These are phyloP conservation scores for Calcarisporium arbuscula DNA, from an alignment of 2,329 filamentous ascomycete species.

Conservation along the genomic window DNA sequence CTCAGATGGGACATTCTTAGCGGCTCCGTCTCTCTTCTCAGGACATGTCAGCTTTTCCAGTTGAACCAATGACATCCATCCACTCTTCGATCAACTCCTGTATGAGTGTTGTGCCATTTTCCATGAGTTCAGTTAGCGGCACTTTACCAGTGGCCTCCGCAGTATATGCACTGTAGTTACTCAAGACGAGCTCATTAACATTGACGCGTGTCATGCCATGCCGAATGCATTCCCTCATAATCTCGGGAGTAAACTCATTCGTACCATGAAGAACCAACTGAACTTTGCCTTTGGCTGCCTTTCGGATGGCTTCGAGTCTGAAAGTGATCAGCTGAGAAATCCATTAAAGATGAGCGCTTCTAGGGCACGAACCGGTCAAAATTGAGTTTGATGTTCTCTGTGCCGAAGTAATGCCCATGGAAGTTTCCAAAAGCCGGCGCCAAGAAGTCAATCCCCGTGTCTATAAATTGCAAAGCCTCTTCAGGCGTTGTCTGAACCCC, in stretches of 20 bases:
- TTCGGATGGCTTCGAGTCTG: too few species aligned
- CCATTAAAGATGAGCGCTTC: background rate
- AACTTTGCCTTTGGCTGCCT: too few species aligned
- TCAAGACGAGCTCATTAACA: conserved; percentile 38
- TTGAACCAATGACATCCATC: too few species aligned
- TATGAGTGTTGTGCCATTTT: conserved; percentile 28
- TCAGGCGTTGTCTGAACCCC: conserved; percentile 57
- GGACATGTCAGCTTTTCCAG: too few species aligned
- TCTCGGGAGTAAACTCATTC: conserved; percentile 36
- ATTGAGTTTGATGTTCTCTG: conserved; percentile 3
- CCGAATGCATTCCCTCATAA: conserved; percentile 37
- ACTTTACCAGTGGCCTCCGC: conserved; percentile 23
- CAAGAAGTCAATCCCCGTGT: conserved; percentile 65
- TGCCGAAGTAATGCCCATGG: conserved; percentile 66
- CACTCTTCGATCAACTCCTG: too few species aligned
- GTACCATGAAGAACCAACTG: conserved; percentile 46
- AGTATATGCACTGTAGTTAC: conserved; percentile 31
- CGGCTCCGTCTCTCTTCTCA: too few species aligned
- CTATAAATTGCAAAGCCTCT: conserved; percentile 63
- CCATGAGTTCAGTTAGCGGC: conserved; percentile 26
- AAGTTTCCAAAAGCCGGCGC: conserved; percentile 72
- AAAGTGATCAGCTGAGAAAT: too few species aligned
- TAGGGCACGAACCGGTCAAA: conserved; percentile 3
- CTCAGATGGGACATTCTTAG: too few species aligned
- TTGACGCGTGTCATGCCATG: conserved; percentile 42